phyloP scores from a whole-genome alignment of 2,329 filamentous ascomycete species.

The Ustulina deusta region DNA sequence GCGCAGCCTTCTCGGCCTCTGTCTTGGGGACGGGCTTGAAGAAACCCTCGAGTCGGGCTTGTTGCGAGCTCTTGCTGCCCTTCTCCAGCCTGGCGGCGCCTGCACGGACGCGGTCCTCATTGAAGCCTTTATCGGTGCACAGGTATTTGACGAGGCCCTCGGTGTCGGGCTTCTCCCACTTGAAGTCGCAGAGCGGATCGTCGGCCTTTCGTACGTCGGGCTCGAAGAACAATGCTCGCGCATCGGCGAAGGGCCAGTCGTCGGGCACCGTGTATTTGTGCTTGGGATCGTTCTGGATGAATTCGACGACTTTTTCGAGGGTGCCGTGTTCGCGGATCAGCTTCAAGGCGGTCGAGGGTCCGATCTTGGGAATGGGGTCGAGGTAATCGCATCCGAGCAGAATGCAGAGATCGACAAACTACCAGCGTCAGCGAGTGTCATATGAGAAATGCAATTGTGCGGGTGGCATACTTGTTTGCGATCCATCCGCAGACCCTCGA shows the following conservation, averaged over 20 bases:
- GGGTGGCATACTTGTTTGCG: slow-evolving; percentile 74
- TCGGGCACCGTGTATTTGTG: slow-evolving; percentile 88
- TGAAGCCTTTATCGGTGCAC: slow-evolving; percentile 95
- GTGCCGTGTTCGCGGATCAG: slow-evolving; percentile 92
- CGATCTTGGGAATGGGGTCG: slow-evolving; percentile 94
- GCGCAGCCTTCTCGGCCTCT: slow-evolving; percentile 81
- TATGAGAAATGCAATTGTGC: background rate
- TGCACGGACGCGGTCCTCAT: slow-evolving; percentile 88
- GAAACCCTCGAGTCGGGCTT: slow-evolving; percentile 92
- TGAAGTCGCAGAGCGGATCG: slow-evolving; percentile 91
- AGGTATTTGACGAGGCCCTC: slow-evolving; percentile 91
- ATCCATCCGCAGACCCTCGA: slow-evolving; percentile 90
- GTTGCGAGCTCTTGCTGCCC: slow-evolving; percentile 90
- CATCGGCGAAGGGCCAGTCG: slow-evolving; percentile 96
- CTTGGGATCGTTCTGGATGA: slow-evolving; percentile 79
- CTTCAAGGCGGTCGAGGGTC: slow-evolving; percentile 90
- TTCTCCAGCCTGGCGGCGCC: slow-evolving; percentile 85
- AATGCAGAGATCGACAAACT: slow-evolving; percentile 99
- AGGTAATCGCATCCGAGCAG: slow-evolving; percentile 97
- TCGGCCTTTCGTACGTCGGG: slow-evolving; percentile 89
- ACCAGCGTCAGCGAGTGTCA: slow-evolving; percentile 26
- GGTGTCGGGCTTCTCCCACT: slow-evolving; percentile 94
- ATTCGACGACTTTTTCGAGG: slow-evolving; percentile 87
- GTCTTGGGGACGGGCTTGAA: slow-evolving; percentile 95
- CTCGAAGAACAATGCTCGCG: slow-evolving; percentile 89